A percentile compares a stretch with the other conserved stretches of the same genome.
phyloP scores from a whole-genome alignment of 2,329 filamentous ascomycete species.

The Calonectria hawksworthii region DNA sequence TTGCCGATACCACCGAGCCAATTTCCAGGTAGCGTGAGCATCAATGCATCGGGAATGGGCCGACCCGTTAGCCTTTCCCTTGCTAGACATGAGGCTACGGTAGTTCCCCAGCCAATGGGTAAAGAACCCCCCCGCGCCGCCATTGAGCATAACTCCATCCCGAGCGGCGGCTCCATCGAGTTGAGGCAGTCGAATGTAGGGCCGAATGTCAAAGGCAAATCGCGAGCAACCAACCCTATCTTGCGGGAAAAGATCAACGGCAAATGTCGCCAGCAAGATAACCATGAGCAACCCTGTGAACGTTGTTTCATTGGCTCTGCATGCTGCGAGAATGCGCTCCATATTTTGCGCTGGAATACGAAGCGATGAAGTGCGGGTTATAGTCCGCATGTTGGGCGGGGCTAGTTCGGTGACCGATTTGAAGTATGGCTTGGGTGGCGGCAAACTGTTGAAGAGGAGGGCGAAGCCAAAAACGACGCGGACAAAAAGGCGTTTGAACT shows the following conservation, averaged over 20 bases:
- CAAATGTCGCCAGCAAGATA: constrained; percentile 34
- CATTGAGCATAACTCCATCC: constrained; percentile 28
- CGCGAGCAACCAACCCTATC: constrained; percentile 31
- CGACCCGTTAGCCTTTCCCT: background rate
- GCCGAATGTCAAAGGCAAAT: constrained; percentile 25
- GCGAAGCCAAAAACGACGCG: constrained; percentile 9
- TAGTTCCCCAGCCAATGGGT: constrained; percentile 28
- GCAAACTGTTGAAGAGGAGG: constrained; percentile 24
- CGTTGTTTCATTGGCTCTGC: constrained; percentile 33
- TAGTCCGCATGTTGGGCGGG: constrained; percentile 24
- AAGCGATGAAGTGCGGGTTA: constrained; percentile 19
- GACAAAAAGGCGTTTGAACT: constrained; percentile 7
- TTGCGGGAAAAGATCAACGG: constrained; percentile 38
- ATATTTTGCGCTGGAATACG: constrained; percentile 30
- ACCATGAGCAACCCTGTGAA: constrained; percentile 40
- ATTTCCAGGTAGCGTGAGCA: constrained; percentile 18
- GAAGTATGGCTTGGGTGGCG: constrained; percentile 22
- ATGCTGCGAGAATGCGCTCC: constrained; percentile 26
- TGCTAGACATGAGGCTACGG: constrained; percentile 12
- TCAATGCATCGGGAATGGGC: constrained; percentile 13
- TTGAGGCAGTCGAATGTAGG: constrained; percentile 7
- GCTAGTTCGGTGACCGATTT: constrained; percentile 24
- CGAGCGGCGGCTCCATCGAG: constrained; percentile 3
- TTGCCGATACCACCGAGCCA: constrained; percentile 18
- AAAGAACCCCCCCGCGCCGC: constrained; percentile 12